A percentile compares a stretch with the other conserved stretches of the same genome.
These are phyloP conservation scores for Naematelia encephala DNA, from an alignment of 768 basidiomycete genomes.

Conservation along the genomic window DNA sequence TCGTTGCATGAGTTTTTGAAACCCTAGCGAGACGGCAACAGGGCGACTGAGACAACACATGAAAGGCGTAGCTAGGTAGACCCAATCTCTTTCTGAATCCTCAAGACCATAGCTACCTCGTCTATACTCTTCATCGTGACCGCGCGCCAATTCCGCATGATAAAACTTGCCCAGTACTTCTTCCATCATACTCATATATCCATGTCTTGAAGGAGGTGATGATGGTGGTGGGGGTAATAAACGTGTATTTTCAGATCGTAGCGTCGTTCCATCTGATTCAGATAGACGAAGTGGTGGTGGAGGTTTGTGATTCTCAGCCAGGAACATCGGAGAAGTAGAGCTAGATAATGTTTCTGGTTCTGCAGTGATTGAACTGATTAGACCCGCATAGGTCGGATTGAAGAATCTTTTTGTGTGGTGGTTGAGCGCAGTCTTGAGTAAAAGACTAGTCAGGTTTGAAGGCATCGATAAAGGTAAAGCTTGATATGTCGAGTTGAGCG, in stretches of 20 bases:
- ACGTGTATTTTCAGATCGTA: constrained; percentile 27
- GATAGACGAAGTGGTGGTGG: constrained; percentile 1
- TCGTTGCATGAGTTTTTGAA: constrained; percentile 36
- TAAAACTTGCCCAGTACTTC: constrained; percentile 43
- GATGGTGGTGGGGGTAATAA: constrained; percentile 39
- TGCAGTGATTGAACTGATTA: constrained; percentile 40
- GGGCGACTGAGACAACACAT: constrained; percentile 35
- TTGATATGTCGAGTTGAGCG: constrained; percentile 30
- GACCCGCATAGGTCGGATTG: constrained; percentile 42
- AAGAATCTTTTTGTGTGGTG: constrained; percentile 42
- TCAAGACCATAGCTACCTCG: constrained; percentile 8
- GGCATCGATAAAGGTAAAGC: constrained; percentile 26
- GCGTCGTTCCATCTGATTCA: constrained; percentile 4
- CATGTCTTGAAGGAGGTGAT: constrained; percentile 29
- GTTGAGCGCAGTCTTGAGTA: constrained; percentile 34
- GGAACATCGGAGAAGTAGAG: not conserved
- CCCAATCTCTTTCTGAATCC: constrained; percentile 29
- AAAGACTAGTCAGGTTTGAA: constrained; percentile 17
- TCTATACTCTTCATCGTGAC: constrained; percentile 22
- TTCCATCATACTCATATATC: constrained; percentile 29
- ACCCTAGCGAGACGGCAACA: constrained; percentile 37
- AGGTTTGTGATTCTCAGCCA: not conserved
- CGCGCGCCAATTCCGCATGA: constrained; percentile 16
- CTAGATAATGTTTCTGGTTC: constrained; percentile 12
- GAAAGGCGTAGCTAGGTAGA: constrained; percentile 41